Base-by-base conservation (phyloP, 1,284 basidiomycete species). In the Sporisorium exsertum region DNA sequence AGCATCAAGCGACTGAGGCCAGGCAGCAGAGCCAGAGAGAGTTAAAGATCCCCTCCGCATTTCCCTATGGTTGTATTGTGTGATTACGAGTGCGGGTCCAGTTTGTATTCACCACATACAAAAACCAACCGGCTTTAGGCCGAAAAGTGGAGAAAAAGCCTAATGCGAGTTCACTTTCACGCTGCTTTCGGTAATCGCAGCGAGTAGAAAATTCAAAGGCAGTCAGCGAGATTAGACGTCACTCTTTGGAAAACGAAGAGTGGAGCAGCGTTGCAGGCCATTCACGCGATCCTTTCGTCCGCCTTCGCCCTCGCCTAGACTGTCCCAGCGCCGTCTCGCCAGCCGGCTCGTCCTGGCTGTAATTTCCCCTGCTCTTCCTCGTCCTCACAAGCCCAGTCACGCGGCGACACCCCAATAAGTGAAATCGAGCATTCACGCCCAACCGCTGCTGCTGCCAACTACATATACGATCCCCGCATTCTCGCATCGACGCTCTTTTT, bases 401-500 rank as follows among this genome's bases (percentile, higher is more conserved):
- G 33, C 33, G 33, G 33, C 33, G 52, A 32, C 40, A 29, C n/a
- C n/a, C n/a, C 18, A 24, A 22, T 10, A 53, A 53, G 46, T 15
- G 24, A 29, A 27, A 32, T 10, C 27, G 18, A n/a, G 47, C 27
- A 65, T 58, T 59, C 51, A 59, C 61, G 61, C 67, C 61, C 53
- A 56, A 47, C 53, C 26, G 40, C 1, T 12, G 9, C 7, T 9
- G 51, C 29, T 15, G 27, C 13, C 35, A 57, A 52, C 33, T 64
- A 64, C 63, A 66, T 65, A 71, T 29, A 62, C 26, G 7, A 45
- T 57, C 69, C 63, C 58, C 69, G 51, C 58, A 58, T 62, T 56
- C 29, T 43, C 20, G 7, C 12, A 8, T 7, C 13, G n/a, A n/a
- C n/a, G n/a, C 49, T 40, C 24, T 22, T 18, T 42, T 47, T 26